Conservation (phyloP, 768 basidiomycete species). For the Crucibulum laeve region DNA sequence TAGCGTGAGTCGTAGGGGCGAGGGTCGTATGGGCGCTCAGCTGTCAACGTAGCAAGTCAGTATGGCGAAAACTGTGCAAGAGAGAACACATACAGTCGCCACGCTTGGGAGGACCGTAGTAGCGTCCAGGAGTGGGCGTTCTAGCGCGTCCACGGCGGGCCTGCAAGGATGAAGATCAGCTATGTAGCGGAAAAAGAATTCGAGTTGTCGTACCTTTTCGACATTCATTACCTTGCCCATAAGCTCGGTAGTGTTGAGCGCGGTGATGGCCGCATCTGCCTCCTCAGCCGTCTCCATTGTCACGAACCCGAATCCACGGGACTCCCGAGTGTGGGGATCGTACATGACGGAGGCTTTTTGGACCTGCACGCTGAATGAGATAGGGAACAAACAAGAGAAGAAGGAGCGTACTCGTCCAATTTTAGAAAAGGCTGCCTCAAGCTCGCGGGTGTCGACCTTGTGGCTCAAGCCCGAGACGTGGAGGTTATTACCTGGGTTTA, state of each 20-base stretch:
- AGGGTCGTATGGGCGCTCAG: slow-evolving; percentile 87
- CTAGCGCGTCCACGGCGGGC: slow-evolving; percentile 87
- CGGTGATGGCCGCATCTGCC: slow-evolving; percentile 86
- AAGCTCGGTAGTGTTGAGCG: slow-evolving; percentile 77
- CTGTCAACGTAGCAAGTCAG: slow-evolving; percentile 23
- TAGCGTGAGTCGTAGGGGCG: slow-evolving; percentile 90
- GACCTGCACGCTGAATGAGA: slow-evolving; percentile 38
- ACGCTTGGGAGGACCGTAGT: slow-evolving; percentile 91
- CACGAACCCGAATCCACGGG: slow-evolving; percentile 81
- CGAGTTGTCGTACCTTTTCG: slow-evolving; percentile 59
- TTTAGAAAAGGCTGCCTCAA: slow-evolving; percentile 86
- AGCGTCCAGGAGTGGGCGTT: slow-evolving; percentile 91
- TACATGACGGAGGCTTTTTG: slow-evolving; percentile 71
- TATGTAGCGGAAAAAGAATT: background rate
- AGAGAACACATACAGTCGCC: slow-evolving; percentile 45
- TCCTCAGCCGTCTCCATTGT: slow-evolving; percentile 69
- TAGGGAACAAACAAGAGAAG: slow-evolving; percentile 2
- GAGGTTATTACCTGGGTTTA: slow-evolving; percentile 66
- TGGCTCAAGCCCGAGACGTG: slow-evolving; percentile 57
- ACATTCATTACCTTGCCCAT: slow-evolving; percentile 86
- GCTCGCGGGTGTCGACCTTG: slow-evolving; percentile 72
- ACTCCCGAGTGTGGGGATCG: slow-evolving; percentile 67
- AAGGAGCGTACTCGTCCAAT: slow-evolving; percentile 45
- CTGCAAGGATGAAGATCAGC: slow-evolving; percentile 27
- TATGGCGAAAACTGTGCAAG: background rate